Evolutionary conservation across 2,329 filamentous ascomycete genomes (phyloP), one percentile per base, ranked within the genome.

Genomic region (Dendrostoma leiphaemia): DNA sequence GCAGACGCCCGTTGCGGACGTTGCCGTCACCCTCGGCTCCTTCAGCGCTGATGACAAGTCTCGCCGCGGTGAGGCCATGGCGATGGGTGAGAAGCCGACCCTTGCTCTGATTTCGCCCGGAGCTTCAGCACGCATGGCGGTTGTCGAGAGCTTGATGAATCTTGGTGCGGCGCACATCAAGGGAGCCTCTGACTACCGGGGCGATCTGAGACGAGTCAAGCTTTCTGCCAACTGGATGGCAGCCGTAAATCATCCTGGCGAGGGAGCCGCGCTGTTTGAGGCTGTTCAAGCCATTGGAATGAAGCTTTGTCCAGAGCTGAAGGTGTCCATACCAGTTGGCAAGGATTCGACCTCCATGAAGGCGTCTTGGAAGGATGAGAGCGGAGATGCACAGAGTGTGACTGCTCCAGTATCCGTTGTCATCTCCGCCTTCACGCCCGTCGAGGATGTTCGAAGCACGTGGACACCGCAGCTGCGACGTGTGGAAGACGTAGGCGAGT

Each of bases 321-420:
- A 90, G 31, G 85, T 99, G 58, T 91, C 89, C 54, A 97, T 99
- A 56, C 94, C 94, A 4, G 94, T 97, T 8, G 94, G 94, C 52
- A 97, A 99, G 74, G 94, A 99, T 70, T 97, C 93, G 0, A 96
- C 95, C 72, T 97, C 92, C 3, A 97, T 99, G 94, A 97, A 97
- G 78, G 93, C 95, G 65, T 91, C 91, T 53, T 97, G 94, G 94
- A 88, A 85, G 66, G 89, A 93, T 61, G 76, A 77, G 58, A 82
- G 77, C 28, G 82, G 83, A 17, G 80, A 89, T 58, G 74, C 80
- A 13, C 94, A 89, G 74, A 92, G 92, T 61, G 93, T 97, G 47
- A 97, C 91, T 34, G 90, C 94, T 4, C 94, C 94, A 1, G 83
- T 97, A 63, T 96, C 93, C 1, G 81, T 96, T 6, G 86, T 97